phyloP scores from a whole-genome alignment of 1,284 basidiomycete genomes.

The Irpex rosettiformis region DNA sequence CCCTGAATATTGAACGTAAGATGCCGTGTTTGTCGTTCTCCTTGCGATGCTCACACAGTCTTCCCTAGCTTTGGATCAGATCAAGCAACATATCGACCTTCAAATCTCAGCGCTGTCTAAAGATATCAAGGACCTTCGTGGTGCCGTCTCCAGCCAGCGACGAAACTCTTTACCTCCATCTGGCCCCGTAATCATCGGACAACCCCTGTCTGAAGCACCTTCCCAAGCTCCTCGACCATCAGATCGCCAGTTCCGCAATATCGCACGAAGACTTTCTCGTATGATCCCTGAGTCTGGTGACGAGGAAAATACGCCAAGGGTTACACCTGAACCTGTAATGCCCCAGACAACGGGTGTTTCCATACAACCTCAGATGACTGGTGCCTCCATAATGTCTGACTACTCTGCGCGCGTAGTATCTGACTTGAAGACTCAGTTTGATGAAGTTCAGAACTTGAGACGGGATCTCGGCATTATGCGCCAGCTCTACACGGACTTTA shows the following conservation, averaged over 20 bases:
- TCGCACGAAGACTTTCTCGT: slow-evolving; percentile 67
- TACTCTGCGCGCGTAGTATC: slow-evolving; percentile 69
- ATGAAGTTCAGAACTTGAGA: slow-evolving; percentile 90
- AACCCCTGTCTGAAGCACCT: slow-evolving; percentile 58
- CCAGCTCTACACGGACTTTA: slow-evolving; percentile 92
- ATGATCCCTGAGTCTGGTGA: slow-evolving; percentile 41
- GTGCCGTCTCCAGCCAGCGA: slow-evolving; percentile 51
- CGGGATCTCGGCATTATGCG: slow-evolving; percentile 92
- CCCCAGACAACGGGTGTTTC: slow-evolving; percentile 66
- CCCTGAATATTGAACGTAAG: slow-evolving; percentile 95
- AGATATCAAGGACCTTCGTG: slow-evolving; percentile 89
- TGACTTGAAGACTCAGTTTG: slow-evolving; percentile 89
- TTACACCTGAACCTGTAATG: slow-evolving; percentile 34
- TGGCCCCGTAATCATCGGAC: slow-evolving; percentile 40
- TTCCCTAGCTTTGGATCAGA: slow-evolving; percentile 90
- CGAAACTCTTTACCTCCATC: slow-evolving; percentile 39
- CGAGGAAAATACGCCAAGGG: slow-evolving; percentile 24
- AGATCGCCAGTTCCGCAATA: slow-evolving; percentile 67
- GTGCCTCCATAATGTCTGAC: slow-evolving; percentile 67
- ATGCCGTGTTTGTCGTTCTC: slow-evolving; percentile 17
- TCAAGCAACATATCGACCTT: slow-evolving; percentile 95
- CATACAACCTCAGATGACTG: slow-evolving; percentile 70
- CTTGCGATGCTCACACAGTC: slow-evolving; percentile 10
- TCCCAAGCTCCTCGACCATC: slow-evolving; percentile 58
- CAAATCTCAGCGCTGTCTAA: slow-evolving; percentile 85